Base-by-base conservation (phyloP, 495 filamentous ascomycete genomes). In the Daldinia vernicosa region DNA sequence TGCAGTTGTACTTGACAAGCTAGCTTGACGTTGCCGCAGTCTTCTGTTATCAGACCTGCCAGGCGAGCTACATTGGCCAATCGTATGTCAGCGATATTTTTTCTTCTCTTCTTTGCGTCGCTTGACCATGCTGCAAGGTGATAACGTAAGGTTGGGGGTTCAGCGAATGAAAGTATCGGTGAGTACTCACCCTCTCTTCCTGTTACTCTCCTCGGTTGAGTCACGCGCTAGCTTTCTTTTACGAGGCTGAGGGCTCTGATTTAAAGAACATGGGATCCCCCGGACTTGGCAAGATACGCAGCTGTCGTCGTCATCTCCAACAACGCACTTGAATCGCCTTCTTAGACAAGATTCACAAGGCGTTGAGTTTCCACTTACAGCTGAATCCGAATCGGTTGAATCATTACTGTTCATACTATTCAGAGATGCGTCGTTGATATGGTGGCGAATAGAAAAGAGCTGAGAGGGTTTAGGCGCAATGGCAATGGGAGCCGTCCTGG, bases 261-360 rank as follows among this genome's bases (percentile, higher is more conserved):
- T 80, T 77, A 90, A 84, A 6, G 89, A 90, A 75, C 89, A 91
- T 28, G 87, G 86, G 74, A 86, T 84, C 47, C 84, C 85, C 71
- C 84, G 86, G 76, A 85, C 84, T 76, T 88, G 84, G 76, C 89
- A 91, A 35, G 88, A 82, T 63, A 89, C 82, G 77, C 89, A 91
- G 74, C 81, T 84, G 28, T 85, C 84, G 37, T 88, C 85, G 27
- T 89, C 89, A 50, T 89, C 88, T 76, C 93, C 91, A 81, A 97
- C 92, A 62, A 96, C 93, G 82, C 95, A 99, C 74, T 93, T 90
- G 74, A 89, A 93, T 79, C 94, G 93, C 76, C 94, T 85, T 79
- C 88, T 87, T 63, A 93, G 84, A 81, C 95, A 99, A 45, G 92
- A 79, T 74, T 84, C 85, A 75, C 86, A 88, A 43, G 84, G 74